A percentile compares a stretch with the other conserved stretches of the same genome.
These are phyloP conservation scores for Toxoplasma gondii DNA, from an alignment of 169 alveolate species.

Conservation along the genomic window DNA sequence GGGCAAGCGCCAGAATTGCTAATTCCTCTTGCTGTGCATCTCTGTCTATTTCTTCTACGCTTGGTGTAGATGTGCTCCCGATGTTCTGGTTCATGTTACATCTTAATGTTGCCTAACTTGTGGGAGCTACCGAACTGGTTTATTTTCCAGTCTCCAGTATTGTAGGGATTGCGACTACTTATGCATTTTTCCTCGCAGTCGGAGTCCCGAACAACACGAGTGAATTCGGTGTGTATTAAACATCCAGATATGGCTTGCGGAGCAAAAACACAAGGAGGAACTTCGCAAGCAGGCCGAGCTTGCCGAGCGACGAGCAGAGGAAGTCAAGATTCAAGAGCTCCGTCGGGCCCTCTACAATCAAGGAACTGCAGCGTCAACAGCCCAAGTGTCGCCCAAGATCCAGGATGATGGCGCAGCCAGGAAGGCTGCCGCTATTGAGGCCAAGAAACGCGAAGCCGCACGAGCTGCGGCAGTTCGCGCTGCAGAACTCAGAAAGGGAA, in stretches of 20 bases:
- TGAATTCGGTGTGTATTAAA: no score
- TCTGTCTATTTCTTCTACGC: no score
- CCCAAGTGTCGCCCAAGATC: background rate
- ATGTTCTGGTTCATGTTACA: no score
- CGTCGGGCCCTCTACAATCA: conserved; percentile 81
- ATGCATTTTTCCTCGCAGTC: no score
- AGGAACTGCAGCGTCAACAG: background rate
- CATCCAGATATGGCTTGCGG: conserved; percentile 91
- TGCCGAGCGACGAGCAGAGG: conserved; percentile 94
- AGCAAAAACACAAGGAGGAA: conserved; percentile 91
- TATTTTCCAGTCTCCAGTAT: no score
- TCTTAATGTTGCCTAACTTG: no score
- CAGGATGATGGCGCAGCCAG: conserved; percentile 5
- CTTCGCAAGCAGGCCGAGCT: conserved; percentile 91
- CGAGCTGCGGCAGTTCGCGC: conserved; percentile 63
- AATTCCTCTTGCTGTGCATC: no score
- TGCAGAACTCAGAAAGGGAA: conserved; percentile 69
- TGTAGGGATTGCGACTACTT: no score
- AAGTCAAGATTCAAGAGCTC: conserved; percentile 90
- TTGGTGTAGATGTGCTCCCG: no score
- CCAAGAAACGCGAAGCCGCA: conserved; percentile 49
- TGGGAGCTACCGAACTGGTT: no score
- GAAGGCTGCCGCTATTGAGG: conserved; percentile 45
- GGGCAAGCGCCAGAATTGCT: background rate
- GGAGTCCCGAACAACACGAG: no score